Base-by-base conservation (phyloP, 345 rosid genomes). In the Populus pruinosa region DNA sequence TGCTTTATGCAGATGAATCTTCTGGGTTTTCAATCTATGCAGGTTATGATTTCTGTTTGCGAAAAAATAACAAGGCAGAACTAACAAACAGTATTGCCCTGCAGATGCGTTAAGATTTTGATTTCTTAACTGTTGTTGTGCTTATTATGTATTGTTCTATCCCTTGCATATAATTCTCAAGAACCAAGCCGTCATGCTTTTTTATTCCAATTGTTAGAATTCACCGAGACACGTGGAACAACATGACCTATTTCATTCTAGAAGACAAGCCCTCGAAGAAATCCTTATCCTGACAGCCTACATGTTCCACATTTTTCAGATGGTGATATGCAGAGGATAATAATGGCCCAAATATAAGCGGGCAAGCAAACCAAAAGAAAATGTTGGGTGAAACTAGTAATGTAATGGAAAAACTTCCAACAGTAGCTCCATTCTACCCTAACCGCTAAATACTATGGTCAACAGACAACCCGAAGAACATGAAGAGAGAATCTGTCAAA, bases 401-500 rank as follows among this genome's bases (percentile, higher is more conserved):
- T 43, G 39, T 29, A 25, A 6, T 55, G 20, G 38, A 73, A 59
- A 50, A 47, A 25, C 25, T 63, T 63, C 16, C 16, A 62, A 63
- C 27, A 39, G 10, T 39, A 8, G 59, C 11, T 49, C 5, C 43
- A 31, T 16, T 41, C 23, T 47, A 25, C 61, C 21, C 33, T n/a
- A 47, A 13, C 7, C 21, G 61, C 69, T 38, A 18, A 53, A 53
- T 53, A 27, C 67, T 10, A 49, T 31, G 64, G 62, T 70, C 70
- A 43, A 71, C 2, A 44, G 62, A 64, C 64, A 64, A 65, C 78
- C 78, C 66, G 71, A 49, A 35, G 66, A 66, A 47, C 35, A 43
- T 0, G 0, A 44, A 66, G 43, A 14, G 20, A 49, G 6, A 64
- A 73, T 29, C 25, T 21, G 49, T 72, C 66, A 35, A 9, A 53